Evolutionary conservation across 2,329 filamentous ascomycete genomes (phyloP).

Genomic region (Helotiales sp.): DNA sequence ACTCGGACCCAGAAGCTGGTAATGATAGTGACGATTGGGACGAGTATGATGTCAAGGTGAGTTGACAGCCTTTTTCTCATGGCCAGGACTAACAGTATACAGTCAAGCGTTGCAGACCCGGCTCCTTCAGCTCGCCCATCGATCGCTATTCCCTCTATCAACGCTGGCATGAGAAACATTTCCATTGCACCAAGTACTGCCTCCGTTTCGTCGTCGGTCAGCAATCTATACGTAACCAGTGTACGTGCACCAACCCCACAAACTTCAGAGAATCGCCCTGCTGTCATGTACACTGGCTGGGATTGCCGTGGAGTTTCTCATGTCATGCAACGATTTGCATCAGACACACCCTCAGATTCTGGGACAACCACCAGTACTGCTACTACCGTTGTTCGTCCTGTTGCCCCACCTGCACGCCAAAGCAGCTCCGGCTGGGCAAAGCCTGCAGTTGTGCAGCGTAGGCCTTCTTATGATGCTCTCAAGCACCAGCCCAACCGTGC

Average conservation of each 20-base stretch:
- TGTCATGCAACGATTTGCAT: no score
- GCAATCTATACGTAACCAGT: no score
- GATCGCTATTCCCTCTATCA: no score
- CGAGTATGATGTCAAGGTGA: slow-evolving; percentile 1
- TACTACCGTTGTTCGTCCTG: neutral
- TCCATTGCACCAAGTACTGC: no score
- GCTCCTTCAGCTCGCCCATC: no score
- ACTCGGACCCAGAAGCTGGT: slow-evolving; percentile 14
- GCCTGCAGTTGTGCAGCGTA: neutral
- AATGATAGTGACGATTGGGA: slow-evolving; percentile 6
- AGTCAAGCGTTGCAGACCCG: no score
- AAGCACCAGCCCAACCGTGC: neutral
- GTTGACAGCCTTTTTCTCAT: neutral
- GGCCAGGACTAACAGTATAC: neutral
- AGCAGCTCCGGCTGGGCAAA: slow-evolving; percentile 6
- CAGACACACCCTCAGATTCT: neutral
- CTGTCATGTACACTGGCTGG: no score
- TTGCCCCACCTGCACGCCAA: neutral
- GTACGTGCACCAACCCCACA: no score
- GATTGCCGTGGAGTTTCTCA: no score
- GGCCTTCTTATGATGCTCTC: neutral
- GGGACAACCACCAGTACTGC: neutral
- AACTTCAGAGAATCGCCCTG: no score
- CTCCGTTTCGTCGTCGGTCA: no score
- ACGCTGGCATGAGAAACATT: no score